Conservation (phyloP, 345 rosid species). For the Lepidium aucheri region DNA sequence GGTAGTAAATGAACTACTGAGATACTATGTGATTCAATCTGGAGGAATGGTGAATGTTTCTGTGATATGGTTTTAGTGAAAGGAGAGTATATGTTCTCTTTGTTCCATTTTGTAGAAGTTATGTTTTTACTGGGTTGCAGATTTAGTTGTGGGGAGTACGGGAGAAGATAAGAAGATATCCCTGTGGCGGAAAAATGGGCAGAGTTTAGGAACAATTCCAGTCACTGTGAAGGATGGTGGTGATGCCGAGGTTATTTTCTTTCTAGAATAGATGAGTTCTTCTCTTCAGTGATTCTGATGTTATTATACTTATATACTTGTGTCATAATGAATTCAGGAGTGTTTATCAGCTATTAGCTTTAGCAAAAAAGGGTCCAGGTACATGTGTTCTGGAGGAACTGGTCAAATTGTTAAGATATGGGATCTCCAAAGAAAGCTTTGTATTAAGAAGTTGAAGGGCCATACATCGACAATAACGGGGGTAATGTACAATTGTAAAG, state of each 20-base stretch:
- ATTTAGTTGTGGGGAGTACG: constrained; percentile 95
- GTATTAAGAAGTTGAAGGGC: constrained; percentile 92
- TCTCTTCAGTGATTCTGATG: neutral
- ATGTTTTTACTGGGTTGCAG: constrained; percentile 32
- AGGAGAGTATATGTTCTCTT: neutral
- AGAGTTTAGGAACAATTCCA: constrained; percentile 70
- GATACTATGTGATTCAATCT: neutral
- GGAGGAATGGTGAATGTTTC: neutral
- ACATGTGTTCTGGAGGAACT: constrained; percentile 91
- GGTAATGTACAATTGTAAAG: constrained; percentile 93
- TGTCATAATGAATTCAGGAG: constrained; percentile 45
- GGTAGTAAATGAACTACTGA: neutral
- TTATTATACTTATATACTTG: neutral
- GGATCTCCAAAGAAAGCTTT: constrained; percentile 92
- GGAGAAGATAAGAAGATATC: constrained; percentile 98
- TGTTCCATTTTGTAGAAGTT: neutral
- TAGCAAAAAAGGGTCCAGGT: constrained; percentile 84
- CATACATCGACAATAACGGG: constrained; percentile 78
- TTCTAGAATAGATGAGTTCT: neutral
- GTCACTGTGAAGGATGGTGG: constrained; percentile 63
- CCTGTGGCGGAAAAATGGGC: constrained; percentile 77
- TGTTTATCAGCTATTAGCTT: constrained; percentile 74
- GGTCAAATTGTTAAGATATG: constrained; percentile 88
- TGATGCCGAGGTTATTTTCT: constrained; percentile 56
- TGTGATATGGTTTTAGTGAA: neutral